Evolutionary conservation across 2,329 filamentous ascomycete genomes (phyloP).

Genomic region (Xylariaceae sp.): DNA sequence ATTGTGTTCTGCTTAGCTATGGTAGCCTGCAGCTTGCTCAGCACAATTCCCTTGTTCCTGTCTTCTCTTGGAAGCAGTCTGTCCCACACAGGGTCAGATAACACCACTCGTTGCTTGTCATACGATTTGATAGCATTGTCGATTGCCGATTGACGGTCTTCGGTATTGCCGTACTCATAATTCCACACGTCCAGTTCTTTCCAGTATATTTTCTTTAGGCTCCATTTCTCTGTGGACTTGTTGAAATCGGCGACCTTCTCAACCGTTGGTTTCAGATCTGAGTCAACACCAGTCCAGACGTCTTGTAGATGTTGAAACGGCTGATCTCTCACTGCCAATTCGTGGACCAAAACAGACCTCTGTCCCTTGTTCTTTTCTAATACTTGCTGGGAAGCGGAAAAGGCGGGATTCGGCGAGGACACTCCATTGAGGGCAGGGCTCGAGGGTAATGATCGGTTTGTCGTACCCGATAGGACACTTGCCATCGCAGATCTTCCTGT

Average conservation of each 20-base stretch:
- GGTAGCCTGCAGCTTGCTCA: conserved; percentile 58
- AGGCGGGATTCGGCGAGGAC: conserved; percentile 50
- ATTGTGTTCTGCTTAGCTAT: conserved; percentile 53
- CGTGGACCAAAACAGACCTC: conserved; percentile 54
- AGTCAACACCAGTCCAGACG: conserved; percentile 48
- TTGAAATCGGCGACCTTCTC: conserved; percentile 56
- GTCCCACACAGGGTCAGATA: conserved; percentile 58
- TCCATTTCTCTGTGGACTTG: conserved; percentile 47
- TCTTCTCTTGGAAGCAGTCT: conserved; percentile 55
- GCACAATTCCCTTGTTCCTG: conserved; percentile 55
- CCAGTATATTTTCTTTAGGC: conserved; percentile 54
- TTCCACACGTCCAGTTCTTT: conserved; percentile 63
- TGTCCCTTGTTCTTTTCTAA: conserved; percentile 52
- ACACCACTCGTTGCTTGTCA: conserved; percentile 54
- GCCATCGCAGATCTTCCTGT: conserved; percentile 39
- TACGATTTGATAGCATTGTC: conserved; percentile 58
- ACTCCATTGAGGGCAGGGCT: conserved; percentile 55
- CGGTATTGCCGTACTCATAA: conserved; percentile 51
- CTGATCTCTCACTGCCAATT: conserved; percentile 53
- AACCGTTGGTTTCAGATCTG: conserved; percentile 52
- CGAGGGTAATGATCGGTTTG: conserved; percentile 45
- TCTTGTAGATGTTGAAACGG: conserved; percentile 46
- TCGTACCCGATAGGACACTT: conserved; percentile 40
- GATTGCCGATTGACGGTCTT: conserved; percentile 56
- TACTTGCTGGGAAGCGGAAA: conserved; percentile 49